Conservation (phyloP, 164 flowering plant species). For the Piper longum region DNA sequence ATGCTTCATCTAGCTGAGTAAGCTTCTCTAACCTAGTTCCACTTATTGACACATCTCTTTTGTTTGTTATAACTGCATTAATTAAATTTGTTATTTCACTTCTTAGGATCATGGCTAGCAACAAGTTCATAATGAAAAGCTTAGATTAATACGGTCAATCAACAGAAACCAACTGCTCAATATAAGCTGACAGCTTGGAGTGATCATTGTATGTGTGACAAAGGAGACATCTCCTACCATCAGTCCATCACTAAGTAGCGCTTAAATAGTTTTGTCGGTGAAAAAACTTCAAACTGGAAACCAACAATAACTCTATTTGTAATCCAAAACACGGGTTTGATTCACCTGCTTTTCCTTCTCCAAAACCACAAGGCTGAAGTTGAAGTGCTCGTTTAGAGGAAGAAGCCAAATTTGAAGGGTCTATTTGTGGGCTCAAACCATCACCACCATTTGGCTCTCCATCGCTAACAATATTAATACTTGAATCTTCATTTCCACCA, state of each 20-base stretch:
- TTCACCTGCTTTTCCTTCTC: constrained; percentile 28
- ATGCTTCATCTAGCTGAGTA: constrained; percentile 20
- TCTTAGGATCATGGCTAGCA: background rate
- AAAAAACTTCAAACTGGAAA: no score
- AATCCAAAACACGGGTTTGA: background rate
- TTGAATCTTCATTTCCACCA: constrained; percentile 37
- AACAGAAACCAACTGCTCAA: no score
- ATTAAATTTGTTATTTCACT: background rate
- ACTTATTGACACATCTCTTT: constrained; percentile 9
- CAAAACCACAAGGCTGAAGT: constrained; percentile 12
- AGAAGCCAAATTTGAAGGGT: constrained; percentile 19
- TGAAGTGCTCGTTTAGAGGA: constrained; percentile 32
- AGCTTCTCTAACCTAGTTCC: constrained; percentile 14
- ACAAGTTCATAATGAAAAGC: background rate
- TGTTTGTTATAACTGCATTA: constrained; percentile 10
- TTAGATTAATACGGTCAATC: no score
- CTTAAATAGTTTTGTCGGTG: background rate
- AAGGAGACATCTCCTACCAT: no score
- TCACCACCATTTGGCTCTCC: constrained; percentile 25
- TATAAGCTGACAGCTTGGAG: no score
- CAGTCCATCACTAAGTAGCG: no score
- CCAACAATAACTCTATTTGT: background rate
- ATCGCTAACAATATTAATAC: constrained; percentile 43
- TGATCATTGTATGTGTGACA: no score
- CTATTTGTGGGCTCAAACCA: constrained; percentile 17